Evolutionary conservation across 306 rosid genomes (phyloP).

Genomic region (Citrullus colocynthis): DNA sequence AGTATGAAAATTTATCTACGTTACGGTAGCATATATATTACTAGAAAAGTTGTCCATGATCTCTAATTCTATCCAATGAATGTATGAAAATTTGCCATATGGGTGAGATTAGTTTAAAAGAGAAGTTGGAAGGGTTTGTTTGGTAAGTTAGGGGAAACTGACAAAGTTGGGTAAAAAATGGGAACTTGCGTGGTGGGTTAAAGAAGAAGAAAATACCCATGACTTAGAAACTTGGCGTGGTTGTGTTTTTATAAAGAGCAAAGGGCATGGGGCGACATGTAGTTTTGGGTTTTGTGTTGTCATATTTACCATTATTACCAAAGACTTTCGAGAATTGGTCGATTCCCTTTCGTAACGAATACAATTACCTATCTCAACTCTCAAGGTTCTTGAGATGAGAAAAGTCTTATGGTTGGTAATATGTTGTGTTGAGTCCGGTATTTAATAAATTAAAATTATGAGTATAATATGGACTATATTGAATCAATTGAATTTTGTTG

Average conservation of each 20-base stretch:
- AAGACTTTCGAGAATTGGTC: neutral
- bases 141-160: neutral
- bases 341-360: neutral
- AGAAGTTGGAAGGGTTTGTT: neutral
- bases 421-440: neutral
- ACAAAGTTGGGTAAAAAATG: neutral
- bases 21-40: too few species aligned
- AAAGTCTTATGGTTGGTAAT: neutral
- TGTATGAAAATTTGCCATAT: neutral
- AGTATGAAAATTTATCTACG: too few species aligned
- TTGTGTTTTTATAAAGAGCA: neutral
- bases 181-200: conserved; percentile 6
- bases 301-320: neutral
- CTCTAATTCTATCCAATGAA: neutral
- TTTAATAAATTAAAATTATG: too few species aligned
- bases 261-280: neutral
- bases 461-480: too few species aligned
- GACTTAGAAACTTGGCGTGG: neutral
- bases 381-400: neutral
- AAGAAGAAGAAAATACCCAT: neutral
- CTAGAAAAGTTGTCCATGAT: too few species aligned
- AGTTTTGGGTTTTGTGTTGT: neutral
- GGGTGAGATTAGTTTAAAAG: neutral
- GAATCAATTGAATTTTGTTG: too few species aligned
- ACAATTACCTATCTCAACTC: neutral